A percentile compares a stretch with the other conserved stretches of the same genome.
Evolutionary conservation across 2,329 filamentous ascomycete genomes (phyloP).

Genomic region (Pseudogymnoascus sp.): DNA sequence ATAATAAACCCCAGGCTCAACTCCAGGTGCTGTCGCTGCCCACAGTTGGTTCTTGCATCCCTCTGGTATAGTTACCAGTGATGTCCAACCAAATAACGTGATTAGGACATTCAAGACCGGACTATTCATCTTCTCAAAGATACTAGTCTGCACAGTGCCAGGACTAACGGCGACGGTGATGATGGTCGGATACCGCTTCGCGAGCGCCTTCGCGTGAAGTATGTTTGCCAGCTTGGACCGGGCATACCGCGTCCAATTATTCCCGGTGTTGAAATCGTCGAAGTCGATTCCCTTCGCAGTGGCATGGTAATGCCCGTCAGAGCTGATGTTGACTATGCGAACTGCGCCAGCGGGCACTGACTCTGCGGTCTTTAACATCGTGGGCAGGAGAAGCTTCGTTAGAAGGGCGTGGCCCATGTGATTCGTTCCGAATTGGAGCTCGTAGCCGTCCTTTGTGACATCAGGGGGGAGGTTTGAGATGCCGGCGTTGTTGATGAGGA

Average conservation of each 20-base stretch:
- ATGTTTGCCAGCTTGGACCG: conserved; percentile 18
- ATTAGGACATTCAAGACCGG: neutral
- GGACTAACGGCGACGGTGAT: conserved; percentile 33
- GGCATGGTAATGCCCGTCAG: neutral
- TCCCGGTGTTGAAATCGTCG: conserved; percentile 3
- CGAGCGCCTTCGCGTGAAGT: conserved; percentile 13
- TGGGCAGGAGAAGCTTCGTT: conserved; percentile 38
- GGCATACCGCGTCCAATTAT: conserved; percentile 15
- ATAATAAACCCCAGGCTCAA: conserved; percentile 29
- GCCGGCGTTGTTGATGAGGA: conserved; percentile 36
- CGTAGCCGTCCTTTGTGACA: conserved; percentile 32
- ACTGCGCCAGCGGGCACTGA: neutral
- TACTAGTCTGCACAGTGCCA: conserved; percentile 26
- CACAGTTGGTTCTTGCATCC: conserved; percentile 37
- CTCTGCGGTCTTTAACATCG: conserved; percentile 22
- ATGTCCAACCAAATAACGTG: neutral
- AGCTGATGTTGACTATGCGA: neutral
- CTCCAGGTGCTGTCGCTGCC: conserved; percentile 31
- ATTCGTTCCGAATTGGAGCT: conserved; percentile 42
- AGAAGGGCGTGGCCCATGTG: conserved; percentile 45
- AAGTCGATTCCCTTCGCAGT: conserved; percentile 13
- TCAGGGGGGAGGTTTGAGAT: conserved; percentile 16
- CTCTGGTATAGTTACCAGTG: conserved; percentile 9
- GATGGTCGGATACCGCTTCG: conserved; percentile 24
- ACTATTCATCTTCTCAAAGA: conserved; percentile 5